Evolutionary conservation across 2,329 filamentous ascomycete species (phyloP), one percentile per base, ranked within the genome.

Genomic region (Neonectria sp.): DNA sequence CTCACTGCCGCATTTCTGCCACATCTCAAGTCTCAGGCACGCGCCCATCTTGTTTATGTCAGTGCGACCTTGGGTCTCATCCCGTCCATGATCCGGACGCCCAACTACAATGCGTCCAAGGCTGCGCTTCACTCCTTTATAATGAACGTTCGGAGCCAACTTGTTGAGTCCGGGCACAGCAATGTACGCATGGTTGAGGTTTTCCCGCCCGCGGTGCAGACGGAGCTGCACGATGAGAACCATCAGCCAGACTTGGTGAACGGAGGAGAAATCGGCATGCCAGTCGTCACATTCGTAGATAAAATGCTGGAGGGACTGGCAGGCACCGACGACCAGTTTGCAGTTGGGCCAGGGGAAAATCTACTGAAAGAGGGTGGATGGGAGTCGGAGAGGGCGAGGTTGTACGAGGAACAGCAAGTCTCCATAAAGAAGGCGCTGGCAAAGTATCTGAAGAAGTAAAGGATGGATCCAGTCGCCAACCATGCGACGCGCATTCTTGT

Each of bases 201-300:
- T 1, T 79, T 77, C 11, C 76, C 76, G 0, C 77, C 77, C 0
- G 77, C 77, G 3, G 75, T 76, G 25, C 75, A 78, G 66, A 76
- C 76, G 0, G 75, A 77, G 65, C n/a, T 75, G 27, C 75, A 76
- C 5, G 75, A 76, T 25, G 71, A 73, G 55, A 69, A 68, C 11
- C 73, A 76, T 31, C 75, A 76, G 40, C 70, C 75, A 56, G 74
- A 75, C 59, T 55, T 75, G 17, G 62, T 74, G 7, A 68, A 76
- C 2, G 76, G 76, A 0, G 71, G 74, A 4, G 61, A 74, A 24
- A 78, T 83, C 52, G 82, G 82, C 0, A 82, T 83, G 69, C 76
- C 80, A 1, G 69, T 83, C 40, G 76, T 27, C 1, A 75, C 81
- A 29, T 89, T 85, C 69, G 79, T 78, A 2, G 79, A 86, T 0